Conservation (phyloP, 768 basidiomycete species). For the Podaxis sp. region DNA sequence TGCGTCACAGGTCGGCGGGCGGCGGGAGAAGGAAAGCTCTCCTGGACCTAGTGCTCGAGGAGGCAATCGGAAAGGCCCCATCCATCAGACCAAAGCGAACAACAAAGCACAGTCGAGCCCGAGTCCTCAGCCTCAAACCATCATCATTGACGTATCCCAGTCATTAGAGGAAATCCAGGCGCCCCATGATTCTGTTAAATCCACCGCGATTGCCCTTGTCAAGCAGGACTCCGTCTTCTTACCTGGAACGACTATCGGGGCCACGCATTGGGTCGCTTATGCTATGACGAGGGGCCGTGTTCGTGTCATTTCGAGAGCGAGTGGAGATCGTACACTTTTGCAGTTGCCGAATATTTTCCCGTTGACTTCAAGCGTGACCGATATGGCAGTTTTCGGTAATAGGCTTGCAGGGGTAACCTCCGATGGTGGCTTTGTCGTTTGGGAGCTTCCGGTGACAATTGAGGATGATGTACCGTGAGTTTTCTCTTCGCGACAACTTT, state of each 20-base stretch:
- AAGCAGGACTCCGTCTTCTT: conserved; percentile 83
- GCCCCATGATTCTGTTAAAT: conserved; percentile 72
- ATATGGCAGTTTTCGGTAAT: conserved; percentile 85
- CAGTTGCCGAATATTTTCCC: conserved; percentile 69
- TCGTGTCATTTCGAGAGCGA: conserved; percentile 84
- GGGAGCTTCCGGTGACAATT: conserved; percentile 82
- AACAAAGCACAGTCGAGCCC: conserved; percentile 55
- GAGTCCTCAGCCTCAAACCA: conserved; percentile 64
- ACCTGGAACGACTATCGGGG: conserved; percentile 85
- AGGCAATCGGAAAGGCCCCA: conserved; percentile 33
- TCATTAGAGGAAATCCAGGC: conserved; percentile 74
- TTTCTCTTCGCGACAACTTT: conserved; percentile 4
- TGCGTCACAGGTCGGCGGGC: conserved; percentile 13
- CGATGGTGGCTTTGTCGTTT: conserved; percentile 86
- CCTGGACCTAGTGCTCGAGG: conserved; percentile 49
- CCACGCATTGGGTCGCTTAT: conserved; percentile 91
- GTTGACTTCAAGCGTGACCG: conserved; percentile 61
- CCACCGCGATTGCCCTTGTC: conserved; percentile 88
- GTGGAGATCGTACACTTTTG: conserved; percentile 84
- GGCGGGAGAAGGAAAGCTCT: conserved; percentile 71
- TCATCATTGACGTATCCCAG: conserved; percentile 75
- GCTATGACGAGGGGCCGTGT: conserved; percentile 90
- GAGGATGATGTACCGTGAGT: conserved; percentile 86
- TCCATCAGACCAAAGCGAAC: conserved; percentile 39
- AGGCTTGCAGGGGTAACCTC: conserved; percentile 83